A percentile compares a stretch with the other conserved stretches of the same genome.
These are phyloP conservation scores for Pterulicium gracile DNA, from an alignment of 1,284 basidiomycete genomes.

Conservation along the genomic window DNA sequence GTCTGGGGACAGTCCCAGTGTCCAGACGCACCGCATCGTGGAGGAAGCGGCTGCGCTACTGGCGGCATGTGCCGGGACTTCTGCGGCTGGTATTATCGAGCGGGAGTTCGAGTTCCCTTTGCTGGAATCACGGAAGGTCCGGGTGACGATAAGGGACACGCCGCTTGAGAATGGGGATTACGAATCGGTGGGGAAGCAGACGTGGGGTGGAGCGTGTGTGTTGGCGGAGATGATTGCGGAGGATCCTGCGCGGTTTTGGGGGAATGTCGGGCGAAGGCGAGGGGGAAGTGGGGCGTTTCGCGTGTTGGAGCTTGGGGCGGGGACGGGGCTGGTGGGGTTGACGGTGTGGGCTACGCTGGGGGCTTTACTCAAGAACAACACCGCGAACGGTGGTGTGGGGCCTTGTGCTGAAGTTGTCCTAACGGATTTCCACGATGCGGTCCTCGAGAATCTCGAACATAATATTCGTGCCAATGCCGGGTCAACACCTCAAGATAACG, in stretches of 20 bases:
- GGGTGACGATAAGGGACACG: constrained; percentile 57
- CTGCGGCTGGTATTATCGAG: constrained; percentile 33
- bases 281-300: no score
- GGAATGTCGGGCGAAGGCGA: constrained; percentile 4
- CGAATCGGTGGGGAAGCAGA: constrained; percentile 76
- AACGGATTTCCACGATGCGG: constrained; percentile 72
- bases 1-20: not conserved
- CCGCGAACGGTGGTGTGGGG: constrained; percentile 4
- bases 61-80: constrained; percentile 51
- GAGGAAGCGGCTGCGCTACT: constrained; percentile 54
- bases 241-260: constrained; percentile 37
- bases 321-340: constrained; percentile 81
- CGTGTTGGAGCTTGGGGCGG: constrained; percentile 78
- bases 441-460: constrained; percentile 59
- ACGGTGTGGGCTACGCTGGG: constrained; percentile 43
- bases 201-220: constrained; percentile 83
- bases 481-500: not conserved
- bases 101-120: constrained; percentile 24
- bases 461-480: constrained; percentile 61
- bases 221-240: constrained; percentile 69
- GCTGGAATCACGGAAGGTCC: not conserved
- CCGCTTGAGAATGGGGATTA: constrained; percentile 69
- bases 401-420: constrained; percentile 52
- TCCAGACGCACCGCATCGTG: constrained; percentile 18
- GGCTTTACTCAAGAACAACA: constrained; percentile 5